Conservation (phyloP, 257 asterid species). For the Marsdenia floribunda region DNA sequence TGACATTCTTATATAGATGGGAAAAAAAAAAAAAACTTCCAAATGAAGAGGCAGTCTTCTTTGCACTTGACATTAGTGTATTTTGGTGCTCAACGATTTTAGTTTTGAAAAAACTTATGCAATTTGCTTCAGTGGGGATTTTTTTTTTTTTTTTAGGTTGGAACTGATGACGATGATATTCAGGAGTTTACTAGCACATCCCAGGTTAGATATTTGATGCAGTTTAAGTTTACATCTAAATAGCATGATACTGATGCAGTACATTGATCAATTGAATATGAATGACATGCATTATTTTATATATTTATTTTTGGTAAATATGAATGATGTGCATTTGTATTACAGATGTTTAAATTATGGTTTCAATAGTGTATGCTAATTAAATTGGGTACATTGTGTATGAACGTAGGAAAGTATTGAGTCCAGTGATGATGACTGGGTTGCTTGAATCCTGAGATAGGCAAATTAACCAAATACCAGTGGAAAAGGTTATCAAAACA, state of each 20-base stretch:
- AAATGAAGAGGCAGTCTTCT: neutral
- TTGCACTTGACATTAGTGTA: neutral
- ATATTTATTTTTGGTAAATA: neutral
- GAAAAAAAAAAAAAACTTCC: neutral
- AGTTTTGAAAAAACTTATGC: neutral
- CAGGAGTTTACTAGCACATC: conserved; percentile 60
- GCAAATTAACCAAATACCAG: too few relatives aligned
- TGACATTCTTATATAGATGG: neutral
- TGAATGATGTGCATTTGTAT: neutral
- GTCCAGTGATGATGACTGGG: conserved; percentile 66
- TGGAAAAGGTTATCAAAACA: conserved; percentile 3
- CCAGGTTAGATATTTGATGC: conserved; percentile 39
- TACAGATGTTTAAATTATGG: neutral
- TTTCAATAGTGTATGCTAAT: neutral
- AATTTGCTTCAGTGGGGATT: conserved; percentile 5
- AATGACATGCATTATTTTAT: neutral
- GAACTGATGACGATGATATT: conserved; percentile 56
- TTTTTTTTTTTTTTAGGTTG: conserved; percentile 37
- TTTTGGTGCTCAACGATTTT: neutral
- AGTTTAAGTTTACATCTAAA: conserved; percentile 8
- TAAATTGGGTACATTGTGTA: neutral
- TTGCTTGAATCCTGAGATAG: conserved; percentile 30
- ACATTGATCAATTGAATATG: neutral
- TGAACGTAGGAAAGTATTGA: conserved; percentile 35
- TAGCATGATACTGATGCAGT: too few relatives aligned